Evolutionary conservation across 768 basidiomycete species (phyloP).

Genomic region (Thelephora ganbajun): DNA sequence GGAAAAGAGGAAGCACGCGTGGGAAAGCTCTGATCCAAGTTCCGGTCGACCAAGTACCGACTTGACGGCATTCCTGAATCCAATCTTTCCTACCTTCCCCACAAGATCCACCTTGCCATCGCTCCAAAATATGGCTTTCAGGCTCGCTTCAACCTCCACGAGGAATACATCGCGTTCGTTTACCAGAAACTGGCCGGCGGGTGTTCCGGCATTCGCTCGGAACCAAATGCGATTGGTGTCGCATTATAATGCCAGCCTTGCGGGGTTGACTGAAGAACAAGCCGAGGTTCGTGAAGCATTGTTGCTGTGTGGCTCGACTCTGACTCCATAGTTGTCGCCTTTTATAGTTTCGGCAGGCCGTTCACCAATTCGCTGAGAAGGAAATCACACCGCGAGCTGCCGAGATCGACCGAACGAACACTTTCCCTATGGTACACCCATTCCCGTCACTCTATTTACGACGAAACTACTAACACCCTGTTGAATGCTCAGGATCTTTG

Average conservation of each 20-base stretch:
- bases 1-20: no score
- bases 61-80: no score
- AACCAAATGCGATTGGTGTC: constrained; percentile 22
- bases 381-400: constrained; percentile 80
- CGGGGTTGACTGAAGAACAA: constrained; percentile 71
- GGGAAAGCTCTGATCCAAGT: no score
- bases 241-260: constrained; percentile 57
- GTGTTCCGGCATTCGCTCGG: no score
- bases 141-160: no score
- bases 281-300: constrained; percentile 39
- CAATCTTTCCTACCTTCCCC: no score
- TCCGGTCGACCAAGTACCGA: no score
- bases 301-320: neutral
- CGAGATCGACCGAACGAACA: constrained; percentile 78
- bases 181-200: no score
- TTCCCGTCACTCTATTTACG: neutral
- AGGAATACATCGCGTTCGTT: no score
- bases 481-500: constrained; percentile 52
- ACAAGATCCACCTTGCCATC: no score
- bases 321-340: neutral
- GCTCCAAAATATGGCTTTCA: no score
- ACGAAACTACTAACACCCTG: neutral
- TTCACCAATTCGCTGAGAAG: constrained; percentile 65
- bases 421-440: constrained; percentile 51
- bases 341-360: constrained; percentile 64